Conservation (phyloP, 306 rosid genomes). For the Carpinus fangiana region DNA sequence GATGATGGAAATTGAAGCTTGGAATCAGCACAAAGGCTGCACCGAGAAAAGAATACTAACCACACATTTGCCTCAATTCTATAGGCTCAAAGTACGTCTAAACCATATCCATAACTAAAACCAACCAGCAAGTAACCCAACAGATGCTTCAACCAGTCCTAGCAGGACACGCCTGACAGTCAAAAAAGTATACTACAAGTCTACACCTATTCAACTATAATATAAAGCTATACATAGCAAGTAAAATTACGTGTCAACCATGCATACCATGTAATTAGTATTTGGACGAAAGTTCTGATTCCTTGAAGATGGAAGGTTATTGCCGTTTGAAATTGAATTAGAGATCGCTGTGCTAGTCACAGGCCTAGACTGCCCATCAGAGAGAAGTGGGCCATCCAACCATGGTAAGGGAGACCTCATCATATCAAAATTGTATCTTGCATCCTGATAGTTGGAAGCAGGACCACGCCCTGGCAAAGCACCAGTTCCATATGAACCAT, state of each 20-base stretch:
- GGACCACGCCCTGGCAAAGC: slow-evolving; percentile 66
- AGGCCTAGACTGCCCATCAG: slow-evolving; percentile 90
- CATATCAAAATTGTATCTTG: slow-evolving; percentile 69
- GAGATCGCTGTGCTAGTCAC: slow-evolving; percentile 50
- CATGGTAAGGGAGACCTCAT: slow-evolving; percentile 59
- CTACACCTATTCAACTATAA: neutral
- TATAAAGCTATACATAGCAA: neutral
- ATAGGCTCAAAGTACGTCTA: neutral
- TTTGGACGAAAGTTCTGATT: slow-evolving; percentile 74
- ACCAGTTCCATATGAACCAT: slow-evolving; percentile 48
- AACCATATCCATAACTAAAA: neutral
- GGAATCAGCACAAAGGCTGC: neutral
- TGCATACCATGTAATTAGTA: slow-evolving; percentile 72
- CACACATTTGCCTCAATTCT: neutral
- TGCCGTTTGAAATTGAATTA: slow-evolving; percentile 59
- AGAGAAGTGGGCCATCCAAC: slow-evolving; percentile 66
- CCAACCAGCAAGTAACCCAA: neutral
- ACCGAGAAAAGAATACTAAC: neutral
- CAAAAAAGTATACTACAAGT: neutral
- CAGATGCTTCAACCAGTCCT: neutral
- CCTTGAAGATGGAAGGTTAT: slow-evolving; percentile 52
- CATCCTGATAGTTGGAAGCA: slow-evolving; percentile 82
- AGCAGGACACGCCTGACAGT: neutral
- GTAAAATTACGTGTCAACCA: neutral
- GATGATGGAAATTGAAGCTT: neutral